Conservation (phyloP, 164 flowering plant genomes). For the Vitis cinerea region DNA sequence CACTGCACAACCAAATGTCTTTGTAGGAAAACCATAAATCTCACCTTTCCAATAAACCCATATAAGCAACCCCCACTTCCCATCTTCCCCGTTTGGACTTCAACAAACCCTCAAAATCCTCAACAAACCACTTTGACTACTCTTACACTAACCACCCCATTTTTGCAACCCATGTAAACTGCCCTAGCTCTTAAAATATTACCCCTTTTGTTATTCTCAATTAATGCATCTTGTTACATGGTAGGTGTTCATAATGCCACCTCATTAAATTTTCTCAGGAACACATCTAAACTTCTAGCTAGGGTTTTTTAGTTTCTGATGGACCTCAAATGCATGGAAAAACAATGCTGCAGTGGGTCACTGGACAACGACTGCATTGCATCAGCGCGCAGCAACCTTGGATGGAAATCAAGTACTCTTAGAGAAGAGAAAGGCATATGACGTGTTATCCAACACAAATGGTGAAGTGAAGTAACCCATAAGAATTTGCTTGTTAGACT, state of each 20-base stretch:
- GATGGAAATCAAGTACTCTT: background rate
- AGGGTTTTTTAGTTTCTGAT: too few species aligned
- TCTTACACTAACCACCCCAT: background rate
- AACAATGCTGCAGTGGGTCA: background rate
- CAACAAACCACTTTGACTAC: conserved; percentile 29
- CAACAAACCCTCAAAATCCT: conserved; percentile 24
- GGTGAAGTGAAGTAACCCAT: conserved; percentile 27
- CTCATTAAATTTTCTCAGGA: background rate
- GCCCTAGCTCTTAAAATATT: background rate
- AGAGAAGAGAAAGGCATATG: background rate
- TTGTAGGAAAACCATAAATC: conserved; percentile 24
- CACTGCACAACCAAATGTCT: conserved; percentile 28
- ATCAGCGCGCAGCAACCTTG: background rate
- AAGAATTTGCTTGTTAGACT: conserved; percentile 14
- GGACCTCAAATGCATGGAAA: background rate
- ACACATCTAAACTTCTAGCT: too few species aligned
- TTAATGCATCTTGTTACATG: conserved; percentile 15
- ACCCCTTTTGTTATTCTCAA: conserved; percentile 8
- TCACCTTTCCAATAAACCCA: conserved; percentile 20
- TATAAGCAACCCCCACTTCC: conserved; percentile 19
- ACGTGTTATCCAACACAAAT: conserved; percentile 26
- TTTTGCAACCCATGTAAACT: background rate
- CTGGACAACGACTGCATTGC: background rate
- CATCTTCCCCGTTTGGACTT: conserved; percentile 30
- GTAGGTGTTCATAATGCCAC: conserved; percentile 14